Conservation (phyloP, 2,329 filamentous ascomycete genomes). For the Fusarium anthophilum region DNA sequence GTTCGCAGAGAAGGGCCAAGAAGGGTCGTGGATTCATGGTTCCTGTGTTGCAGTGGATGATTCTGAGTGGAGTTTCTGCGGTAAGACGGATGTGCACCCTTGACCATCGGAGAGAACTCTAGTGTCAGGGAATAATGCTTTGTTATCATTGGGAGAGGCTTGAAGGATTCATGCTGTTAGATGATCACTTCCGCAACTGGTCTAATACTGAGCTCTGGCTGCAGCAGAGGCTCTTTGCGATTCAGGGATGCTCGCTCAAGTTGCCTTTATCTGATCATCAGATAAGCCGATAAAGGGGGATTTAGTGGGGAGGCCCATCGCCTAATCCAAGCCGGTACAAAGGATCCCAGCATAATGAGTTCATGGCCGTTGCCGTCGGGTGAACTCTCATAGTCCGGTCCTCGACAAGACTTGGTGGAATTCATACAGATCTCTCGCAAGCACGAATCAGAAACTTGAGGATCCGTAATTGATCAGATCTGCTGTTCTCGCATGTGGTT, state of each 20-base stretch:
- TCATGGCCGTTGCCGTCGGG: background rate
- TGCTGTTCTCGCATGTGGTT: background rate
- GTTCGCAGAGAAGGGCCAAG: background rate
- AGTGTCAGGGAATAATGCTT: background rate
- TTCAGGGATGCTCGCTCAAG: conserved; percentile 8
- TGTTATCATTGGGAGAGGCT: background rate
- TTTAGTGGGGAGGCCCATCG: background rate
- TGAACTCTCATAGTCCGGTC: background rate
- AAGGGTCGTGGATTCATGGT: background rate
- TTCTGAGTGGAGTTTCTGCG: conserved; percentile 12
- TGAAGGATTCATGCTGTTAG: background rate
- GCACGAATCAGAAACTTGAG: background rate
- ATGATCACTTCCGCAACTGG: conserved; percentile 10
- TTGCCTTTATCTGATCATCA: conserved; percentile 34
- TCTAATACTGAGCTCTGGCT: background rate
- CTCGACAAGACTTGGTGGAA: background rate
- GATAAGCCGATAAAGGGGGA: conserved; percentile 19
- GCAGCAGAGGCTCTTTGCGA: conserved; percentile 4
- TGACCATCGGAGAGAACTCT: background rate
- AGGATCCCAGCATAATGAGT: background rate
- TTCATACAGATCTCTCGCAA: background rate
- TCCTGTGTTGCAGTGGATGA: background rate
- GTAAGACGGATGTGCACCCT: conserved; percentile 10
- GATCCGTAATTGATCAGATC: background rate
- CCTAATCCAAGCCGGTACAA: background rate